phyloP scores from a whole-genome alignment of 2,329 filamentous ascomycete genomes.

The Diatrype stigma region DNA sequence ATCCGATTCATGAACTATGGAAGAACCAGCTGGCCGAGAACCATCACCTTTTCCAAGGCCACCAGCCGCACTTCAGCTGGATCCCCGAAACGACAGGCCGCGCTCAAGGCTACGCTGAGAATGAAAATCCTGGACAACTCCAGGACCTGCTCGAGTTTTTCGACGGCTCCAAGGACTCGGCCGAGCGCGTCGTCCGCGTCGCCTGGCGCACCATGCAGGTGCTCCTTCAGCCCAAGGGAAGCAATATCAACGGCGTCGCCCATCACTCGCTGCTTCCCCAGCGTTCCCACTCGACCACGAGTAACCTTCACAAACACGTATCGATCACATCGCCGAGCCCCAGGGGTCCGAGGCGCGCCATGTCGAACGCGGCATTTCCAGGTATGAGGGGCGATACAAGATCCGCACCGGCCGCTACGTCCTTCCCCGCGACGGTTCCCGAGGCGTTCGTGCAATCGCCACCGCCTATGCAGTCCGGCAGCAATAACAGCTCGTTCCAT shows the following conservation, averaged over 20 bases:
- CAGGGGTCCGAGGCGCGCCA: conserved; percentile 19
- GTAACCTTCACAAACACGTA: conserved; percentile 14
- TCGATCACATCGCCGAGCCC: conserved; percentile 10
- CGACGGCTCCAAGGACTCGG: conserved; percentile 52
- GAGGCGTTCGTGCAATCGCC: background rate
- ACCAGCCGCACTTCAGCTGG: conserved; percentile 59
- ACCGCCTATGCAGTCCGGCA: conserved; percentile 3
- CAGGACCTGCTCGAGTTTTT: conserved; percentile 65
- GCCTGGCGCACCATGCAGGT: conserved; percentile 41
- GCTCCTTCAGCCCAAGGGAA: conserved; percentile 24
- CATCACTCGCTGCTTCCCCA: conserved; percentile 7
- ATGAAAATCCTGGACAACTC: conserved; percentile 58
- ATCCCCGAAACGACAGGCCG: conserved; percentile 52
- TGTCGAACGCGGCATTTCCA: conserved; percentile 21
- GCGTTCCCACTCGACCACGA: conserved; percentile 4
- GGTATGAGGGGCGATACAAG: conserved; percentile 1
- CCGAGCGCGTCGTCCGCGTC: conserved; percentile 52
- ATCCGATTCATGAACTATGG: conserved; percentile 58
- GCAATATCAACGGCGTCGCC: conserved; percentile 3
- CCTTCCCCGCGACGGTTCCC: background rate
- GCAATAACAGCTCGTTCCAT: background rate
- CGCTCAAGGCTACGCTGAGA: conserved; percentile 56
- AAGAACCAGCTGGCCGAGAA: conserved; percentile 48
- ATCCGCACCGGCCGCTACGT: background rate
- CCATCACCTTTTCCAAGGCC: conserved; percentile 38